phyloP scores from a whole-genome alignment of 2,329 filamentous ascomycete species.

The Penicillium sp. region DNA sequence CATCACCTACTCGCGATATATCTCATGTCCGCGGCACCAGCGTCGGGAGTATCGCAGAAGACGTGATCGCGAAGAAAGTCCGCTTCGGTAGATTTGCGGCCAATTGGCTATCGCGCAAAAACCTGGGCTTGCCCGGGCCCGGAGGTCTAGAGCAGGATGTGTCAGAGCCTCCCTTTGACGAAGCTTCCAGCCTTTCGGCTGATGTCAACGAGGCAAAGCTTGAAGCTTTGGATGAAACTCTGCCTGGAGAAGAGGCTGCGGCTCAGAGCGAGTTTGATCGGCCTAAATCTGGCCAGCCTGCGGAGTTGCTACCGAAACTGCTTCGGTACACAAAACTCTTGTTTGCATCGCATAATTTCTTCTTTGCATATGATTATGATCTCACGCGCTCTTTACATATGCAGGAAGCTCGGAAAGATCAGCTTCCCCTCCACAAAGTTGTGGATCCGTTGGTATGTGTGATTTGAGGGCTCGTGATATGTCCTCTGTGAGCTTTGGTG shows the following conservation, averaged over 20 bases:
- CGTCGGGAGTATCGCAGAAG: constrained; percentile 68
- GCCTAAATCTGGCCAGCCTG: constrained; percentile 40
- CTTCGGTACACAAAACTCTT: constrained; percentile 79
- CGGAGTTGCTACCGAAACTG: constrained; percentile 74
- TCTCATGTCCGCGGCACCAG: constrained; percentile 31
- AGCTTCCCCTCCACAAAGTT: constrained; percentile 64
- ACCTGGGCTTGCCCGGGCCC: constrained; percentile 71
- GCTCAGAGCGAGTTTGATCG: constrained; percentile 6
- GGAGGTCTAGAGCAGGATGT: constrained; percentile 61
- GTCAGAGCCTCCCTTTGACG: constrained; percentile 20
- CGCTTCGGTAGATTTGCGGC: constrained; percentile 86
- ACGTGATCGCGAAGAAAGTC: constrained; percentile 80
- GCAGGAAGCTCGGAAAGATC: constrained; percentile 41
- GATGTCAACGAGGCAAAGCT: constrained; percentile 7
- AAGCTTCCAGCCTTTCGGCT: constrained; percentile 19
- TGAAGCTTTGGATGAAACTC: constrained; percentile 10
- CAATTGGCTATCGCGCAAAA: constrained; percentile 84
- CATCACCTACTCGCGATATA: constrained; percentile 27
- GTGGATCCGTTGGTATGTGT: constrained; percentile 63
- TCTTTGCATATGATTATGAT: constrained; percentile 92
- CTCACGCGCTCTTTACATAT: constrained; percentile 65
- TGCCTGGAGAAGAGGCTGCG: constrained; percentile 7
- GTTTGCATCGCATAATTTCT: constrained; percentile 84
- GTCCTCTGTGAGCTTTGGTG: not conserved
- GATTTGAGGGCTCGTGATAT: not conserved